Evolutionary conservation across 148 eudicot genomes (phyloP).

Genomic region (Chenopodium berlandieri): DNA sequence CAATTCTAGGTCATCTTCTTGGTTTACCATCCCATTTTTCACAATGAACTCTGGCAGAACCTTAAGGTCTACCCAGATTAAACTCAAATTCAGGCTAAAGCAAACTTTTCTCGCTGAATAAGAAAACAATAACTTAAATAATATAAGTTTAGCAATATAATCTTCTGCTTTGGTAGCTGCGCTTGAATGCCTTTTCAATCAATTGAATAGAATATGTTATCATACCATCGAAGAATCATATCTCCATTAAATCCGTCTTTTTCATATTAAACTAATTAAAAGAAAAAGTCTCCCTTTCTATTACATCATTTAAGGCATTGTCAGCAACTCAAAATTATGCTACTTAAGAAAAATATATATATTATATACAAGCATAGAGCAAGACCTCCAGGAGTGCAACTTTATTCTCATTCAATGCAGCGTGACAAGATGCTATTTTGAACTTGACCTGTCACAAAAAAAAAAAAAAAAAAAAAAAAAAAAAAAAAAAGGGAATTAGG

Average conservation of each 20-base stretch:
- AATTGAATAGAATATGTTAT: no score
- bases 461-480: neutral
- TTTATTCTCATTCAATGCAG: conserved; percentile 67
- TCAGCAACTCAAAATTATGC: neutral
- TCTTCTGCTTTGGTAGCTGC: neutral
- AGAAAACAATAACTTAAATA: neutral
- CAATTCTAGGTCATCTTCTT: neutral
- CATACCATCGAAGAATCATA: no score
- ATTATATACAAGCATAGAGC: conserved; percentile 16
- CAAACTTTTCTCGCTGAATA: neutral
- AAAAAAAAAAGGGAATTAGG: no score
- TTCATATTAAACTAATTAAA: no score
- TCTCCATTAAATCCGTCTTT: no score
- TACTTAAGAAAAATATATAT: neutral
- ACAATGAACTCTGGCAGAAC: neutral
- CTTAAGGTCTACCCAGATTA: no score
- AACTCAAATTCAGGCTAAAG: neutral
- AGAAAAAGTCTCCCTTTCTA: neutral
- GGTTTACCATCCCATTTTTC: neutral
- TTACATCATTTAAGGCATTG: neutral
- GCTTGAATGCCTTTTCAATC: neutral
- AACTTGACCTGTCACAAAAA: conserved; percentile 64
- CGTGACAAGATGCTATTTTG: conserved; percentile 76
- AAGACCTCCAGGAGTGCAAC: conserved; percentile 81
- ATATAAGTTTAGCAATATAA: neutral